Base-by-base conservation (phyloP, 306 rosid species). In the Lagenaria siceraria region DNA sequence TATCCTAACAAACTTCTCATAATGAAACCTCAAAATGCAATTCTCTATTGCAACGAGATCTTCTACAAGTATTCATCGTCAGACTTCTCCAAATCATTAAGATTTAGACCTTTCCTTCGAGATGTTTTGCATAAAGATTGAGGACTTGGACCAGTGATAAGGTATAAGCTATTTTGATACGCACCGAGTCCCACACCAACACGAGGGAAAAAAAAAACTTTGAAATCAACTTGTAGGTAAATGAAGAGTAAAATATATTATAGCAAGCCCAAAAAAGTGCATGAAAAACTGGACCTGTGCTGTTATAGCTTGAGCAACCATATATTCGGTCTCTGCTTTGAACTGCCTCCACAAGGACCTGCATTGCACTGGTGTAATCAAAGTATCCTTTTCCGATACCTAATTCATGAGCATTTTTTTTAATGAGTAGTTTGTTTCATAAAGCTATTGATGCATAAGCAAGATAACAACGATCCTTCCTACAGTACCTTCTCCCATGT, bases 321-420 rank as follows among this genome's bases (percentile, higher is more conserved):
- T 76, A 81, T 90, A 92, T 85, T 90, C 96, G 0, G 96, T 94
- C 82, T 90, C 98, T 40, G 88, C 74, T 78, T 80, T 92, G 85
- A 94, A 90, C 77, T 88, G 97, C 82, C 96, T 88, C 98, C 98
- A 94, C 87, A 94, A 79, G 73, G 92, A 86, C 79, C 90, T 94
- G 89, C 98, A 92, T 59, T 87, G 97, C 64, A 88, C 92, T 24
- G 98, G 98, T 48, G 92, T 80, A 69, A 94, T 83, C 75, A 94
- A 82, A 35, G 88, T 83, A 79, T 90, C 86, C 81, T 59, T 79
- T 49, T 87, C 83, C 35, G 92, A 63, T 80, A 94, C 93, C 98
- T 94, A 56, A 53, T 86, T 52, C 42, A 66, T 62, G 25, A 19
- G 21, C 21, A 54, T 33, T 33, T 17, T 10, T 2, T 42, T 29